phyloP scores from a whole-genome alignment of 352 stramenopile genomes.

The Pythium pectinolyticum region DNA sequence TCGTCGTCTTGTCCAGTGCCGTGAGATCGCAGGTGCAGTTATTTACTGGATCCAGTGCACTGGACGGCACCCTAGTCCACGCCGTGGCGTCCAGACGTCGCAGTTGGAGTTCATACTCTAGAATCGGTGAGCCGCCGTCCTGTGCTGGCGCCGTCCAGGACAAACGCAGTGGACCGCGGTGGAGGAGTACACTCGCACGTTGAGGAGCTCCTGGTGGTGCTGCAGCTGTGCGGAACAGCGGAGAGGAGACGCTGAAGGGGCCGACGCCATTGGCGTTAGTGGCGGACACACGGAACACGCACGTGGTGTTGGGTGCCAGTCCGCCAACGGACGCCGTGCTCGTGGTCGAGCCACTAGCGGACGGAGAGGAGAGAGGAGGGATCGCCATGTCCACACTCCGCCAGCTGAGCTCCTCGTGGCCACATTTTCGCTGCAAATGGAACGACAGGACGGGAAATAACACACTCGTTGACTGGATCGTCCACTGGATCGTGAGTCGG shows the following conservation, averaged over 20 bases:
- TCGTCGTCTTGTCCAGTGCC: neutral
- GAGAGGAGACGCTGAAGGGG: slow-evolving; percentile 49
- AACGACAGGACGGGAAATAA: slow-evolving; percentile 49
- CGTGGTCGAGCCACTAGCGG: no score
- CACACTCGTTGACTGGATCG: slow-evolving; percentile 5
- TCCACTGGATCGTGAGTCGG: slow-evolving; percentile 51
- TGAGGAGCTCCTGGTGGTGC: slow-evolving; percentile 29
- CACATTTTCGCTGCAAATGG: slow-evolving; percentile 54
- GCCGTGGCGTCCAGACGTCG: slow-evolving; percentile 39
- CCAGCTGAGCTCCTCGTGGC: slow-evolving; percentile 48
- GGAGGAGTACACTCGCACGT: slow-evolving; percentile 20
- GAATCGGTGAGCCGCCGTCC: slow-evolving; percentile 30
- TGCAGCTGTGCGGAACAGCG: slow-evolving; percentile 30
- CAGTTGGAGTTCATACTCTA: slow-evolving; percentile 51
- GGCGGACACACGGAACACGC: slow-evolving; percentile 53
- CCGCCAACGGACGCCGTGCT: no score
- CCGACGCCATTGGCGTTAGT: slow-evolving; percentile 52
- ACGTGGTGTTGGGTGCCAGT: slow-evolving; percentile 44
- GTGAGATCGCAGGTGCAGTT: slow-evolving; percentile 4
- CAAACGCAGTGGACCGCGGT: slow-evolving; percentile 34
- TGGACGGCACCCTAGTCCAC: slow-evolving; percentile 30
- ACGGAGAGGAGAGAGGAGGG: no score
- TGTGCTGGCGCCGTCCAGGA: slow-evolving; percentile 37
- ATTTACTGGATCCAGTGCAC: slow-evolving; percentile 4
- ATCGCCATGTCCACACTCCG: slow-evolving; percentile 35